Conservation (phyloP, 371 early-diverging fungal genomes). For the Haplosporangium sp. region DNA sequence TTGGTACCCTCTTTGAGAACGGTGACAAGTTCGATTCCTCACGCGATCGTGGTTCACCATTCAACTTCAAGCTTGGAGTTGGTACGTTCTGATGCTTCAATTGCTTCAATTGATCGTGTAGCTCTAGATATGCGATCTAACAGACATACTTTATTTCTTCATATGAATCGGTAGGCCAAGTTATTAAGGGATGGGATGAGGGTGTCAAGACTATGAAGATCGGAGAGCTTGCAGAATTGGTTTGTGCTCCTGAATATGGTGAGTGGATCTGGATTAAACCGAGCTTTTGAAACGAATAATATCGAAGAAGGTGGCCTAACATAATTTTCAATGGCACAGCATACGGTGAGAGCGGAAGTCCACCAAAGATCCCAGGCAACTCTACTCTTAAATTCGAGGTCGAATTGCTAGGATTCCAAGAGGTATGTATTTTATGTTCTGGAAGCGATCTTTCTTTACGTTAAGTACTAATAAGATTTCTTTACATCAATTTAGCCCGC, state of each 20-base stretch:
- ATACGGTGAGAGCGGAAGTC: constrained; percentile 67
- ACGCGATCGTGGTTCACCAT: constrained; percentile 75
- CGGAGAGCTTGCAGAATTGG: constrained; percentile 66
- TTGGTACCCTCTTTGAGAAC: constrained; percentile 77
- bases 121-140: background rate
- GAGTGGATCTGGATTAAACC: constrained; percentile 9
- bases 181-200: constrained; percentile 71
- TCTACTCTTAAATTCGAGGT: constrained; percentile 67
- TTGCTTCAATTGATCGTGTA: background rate
- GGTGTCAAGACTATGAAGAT: constrained; percentile 71
- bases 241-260: constrained; percentile 70
- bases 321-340: constrained; percentile 49
- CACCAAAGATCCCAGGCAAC: constrained; percentile 65
- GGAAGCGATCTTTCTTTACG: background rate
- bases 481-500: constrained; percentile 30
- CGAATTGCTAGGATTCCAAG: constrained; percentile 64
- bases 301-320: background rate
- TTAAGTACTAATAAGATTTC: background rate
- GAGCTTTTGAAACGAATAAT: background rate
- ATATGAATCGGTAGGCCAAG: constrained; percentile 47
- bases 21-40: constrained; percentile 88
- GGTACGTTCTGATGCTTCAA: constrained; percentile 21
- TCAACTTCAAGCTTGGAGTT: constrained; percentile 80
- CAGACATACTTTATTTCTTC: background rate
- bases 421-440: constrained; percentile 49